Base-by-base conservation (phyloP, 371 early-diverging fungal species). In the Saksenaea oblongispora region DNA sequence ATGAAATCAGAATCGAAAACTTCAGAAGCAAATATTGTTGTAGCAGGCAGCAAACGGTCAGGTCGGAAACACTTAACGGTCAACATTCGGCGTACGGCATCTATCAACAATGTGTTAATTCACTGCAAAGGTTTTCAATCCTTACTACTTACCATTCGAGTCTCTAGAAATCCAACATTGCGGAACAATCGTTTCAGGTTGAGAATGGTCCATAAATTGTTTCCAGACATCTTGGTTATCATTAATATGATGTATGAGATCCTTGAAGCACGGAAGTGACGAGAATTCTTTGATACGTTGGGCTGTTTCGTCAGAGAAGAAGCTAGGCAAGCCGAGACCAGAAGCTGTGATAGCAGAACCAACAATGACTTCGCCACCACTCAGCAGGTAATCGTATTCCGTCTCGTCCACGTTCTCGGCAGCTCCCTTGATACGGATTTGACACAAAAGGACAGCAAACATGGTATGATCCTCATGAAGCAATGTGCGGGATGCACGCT, bases 381-480 rank as follows among this genome's bases (percentile, higher is more conserved):
- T 82, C 37, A 91, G 66, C 58, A 93, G 73, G 63, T 86, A 87
- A 51, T 89, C 92, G 36, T 87, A 90, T 63, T 90, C 94, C 5
- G 80, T 75, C 26, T 94, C 94, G 56, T 92, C 88, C 28, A 90
- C 67, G 54, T 80, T 74, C 28, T 84, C 75, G 17, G 61, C 72
- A 7, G 82, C 59, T 51, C 88, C 87, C 15, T 89, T 87, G 54
- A 92, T 75, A 69, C 91, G 92, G 66, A 98, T 92, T 67, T 93
- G 94, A 18, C 94, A 88, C 62, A 99, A 73, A 62, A 94, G 77
- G 59, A 97, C 77, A 11, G 96, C 92, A 74, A 97, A 91, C 36
- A 91, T 88, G n/a, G 93, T 80, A 63, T 94, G 93, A 70, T 97
- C 96, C 56, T 93, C 95, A 65, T 99, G 96, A 62, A 93, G 78